phyloP scores from a whole-genome alignment of 129 eudicot species.

The Chrysanthemum makinoi region DNA sequence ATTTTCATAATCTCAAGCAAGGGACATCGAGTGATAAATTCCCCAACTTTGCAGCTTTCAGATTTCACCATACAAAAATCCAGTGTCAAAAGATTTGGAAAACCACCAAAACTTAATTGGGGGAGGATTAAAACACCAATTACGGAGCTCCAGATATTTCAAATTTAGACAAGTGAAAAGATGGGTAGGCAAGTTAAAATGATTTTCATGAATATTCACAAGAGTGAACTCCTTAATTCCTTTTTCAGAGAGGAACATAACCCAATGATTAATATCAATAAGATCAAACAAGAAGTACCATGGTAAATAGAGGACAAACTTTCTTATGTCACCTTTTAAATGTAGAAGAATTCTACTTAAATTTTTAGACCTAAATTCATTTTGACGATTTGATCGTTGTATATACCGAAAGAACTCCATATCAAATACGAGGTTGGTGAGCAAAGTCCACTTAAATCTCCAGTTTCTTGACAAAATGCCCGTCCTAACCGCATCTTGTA shows the following conservation, averaged over 20 bases:
- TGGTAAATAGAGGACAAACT: slow-evolving; percentile 19
- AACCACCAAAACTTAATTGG: slow-evolving; percentile 1
- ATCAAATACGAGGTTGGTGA: slow-evolving; percentile 12
- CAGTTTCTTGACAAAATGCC: slow-evolving; percentile 16
- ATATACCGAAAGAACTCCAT: not conserved
- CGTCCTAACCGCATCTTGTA: slow-evolving; percentile 7
- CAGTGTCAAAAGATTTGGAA: slow-evolving; percentile 14
- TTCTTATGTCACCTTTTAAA: slow-evolving; percentile 8
- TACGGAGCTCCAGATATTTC: slow-evolving; percentile 13
- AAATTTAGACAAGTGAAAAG: slow-evolving; percentile 17
- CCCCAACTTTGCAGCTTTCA: not conserved
- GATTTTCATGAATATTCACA: not conserved
- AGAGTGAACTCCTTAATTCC: slow-evolving; percentile 15
- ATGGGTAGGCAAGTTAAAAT: slow-evolving; percentile 6
- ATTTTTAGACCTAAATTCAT: not conserved
- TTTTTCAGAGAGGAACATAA: not conserved
- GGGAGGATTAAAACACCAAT: not conserved
- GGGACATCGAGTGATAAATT: slow-evolving; percentile 4
- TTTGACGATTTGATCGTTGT: not conserved
- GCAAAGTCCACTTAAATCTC: slow-evolving; percentile 20
- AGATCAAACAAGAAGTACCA: not conserved
- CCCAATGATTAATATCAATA: slow-evolving; percentile 14
- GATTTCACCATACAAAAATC: not conserved
- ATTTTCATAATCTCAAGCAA: not conserved
- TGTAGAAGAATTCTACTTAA: slow-evolving; percentile 4